Base-by-base conservation (phyloP, 768 basidiomycete species). In the Scleroderma citrinum region DNA sequence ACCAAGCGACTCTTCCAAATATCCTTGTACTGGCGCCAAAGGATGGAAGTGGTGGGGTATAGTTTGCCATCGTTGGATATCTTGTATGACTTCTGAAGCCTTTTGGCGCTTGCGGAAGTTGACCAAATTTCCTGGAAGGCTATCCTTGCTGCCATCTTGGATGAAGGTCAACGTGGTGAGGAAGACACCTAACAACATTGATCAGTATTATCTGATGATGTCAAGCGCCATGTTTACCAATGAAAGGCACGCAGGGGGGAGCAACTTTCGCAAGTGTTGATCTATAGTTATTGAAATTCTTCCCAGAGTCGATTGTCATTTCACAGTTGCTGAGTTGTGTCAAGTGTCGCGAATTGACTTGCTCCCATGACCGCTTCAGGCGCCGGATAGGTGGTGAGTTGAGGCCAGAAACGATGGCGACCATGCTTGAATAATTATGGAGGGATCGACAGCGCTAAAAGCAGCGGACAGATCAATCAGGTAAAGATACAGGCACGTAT, bases 401-500 rank as follows among this genome's bases (percentile, higher is more conserved):
- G 46, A 97, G 74, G 7, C 93, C 95, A 13, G 95, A 95, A 32
- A 93, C 84, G 48, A 98, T 88, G 30, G 93, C 92, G 50, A 92
- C 90, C 85, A 98, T 91, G n/a, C 85, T 89, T 17, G 93, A 94
- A 69, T 92, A 97, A 69, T 98, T 98, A 65, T 94, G 89, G 56
- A 97, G 70, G 16, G 69, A 67, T 40, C 91, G 87, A 65, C 94
- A 95, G 26, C 90, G 88, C 94, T 97, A 55, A 40, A 49, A 55
- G n/a, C 47, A 41, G 16, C n/a, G 30, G 13, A 44, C 30, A 53
- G 45, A 60, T 24, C 50, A 37, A 24, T 32, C 49, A 48, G 44
- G 38, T 23, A 32, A 39, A 17, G 24, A 23, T 37, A 23, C 12
- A 49, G 26, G 8, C 32, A 11, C n/a, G 8, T 26, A 20, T 24